Evolutionary conservation across 768 basidiomycete genomes (phyloP).

Genomic region (Kwoniella europaea): DNA sequence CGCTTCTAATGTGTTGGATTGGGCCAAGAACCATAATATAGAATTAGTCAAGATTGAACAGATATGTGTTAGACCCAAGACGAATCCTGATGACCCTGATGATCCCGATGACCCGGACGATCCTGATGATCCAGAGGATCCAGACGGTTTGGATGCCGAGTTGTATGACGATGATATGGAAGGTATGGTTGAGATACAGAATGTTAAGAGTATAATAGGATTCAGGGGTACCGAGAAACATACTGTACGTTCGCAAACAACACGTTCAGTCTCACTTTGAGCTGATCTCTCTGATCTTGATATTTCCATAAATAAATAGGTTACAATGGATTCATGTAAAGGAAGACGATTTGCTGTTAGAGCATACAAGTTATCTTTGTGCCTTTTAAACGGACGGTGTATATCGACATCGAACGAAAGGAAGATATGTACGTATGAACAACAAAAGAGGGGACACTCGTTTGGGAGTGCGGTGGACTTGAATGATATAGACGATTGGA

Average conservation of each 20-base stretch:
- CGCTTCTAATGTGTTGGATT: conserved; percentile 21
- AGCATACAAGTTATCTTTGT: conserved; percentile 41
- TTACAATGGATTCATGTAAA: conserved; percentile 31
- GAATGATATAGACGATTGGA: conserved; percentile 49
- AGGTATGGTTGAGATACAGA: conserved; percentile 26
- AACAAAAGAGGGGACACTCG: conserved; percentile 37
- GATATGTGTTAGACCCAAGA: conserved; percentile 33
- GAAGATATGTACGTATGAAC: conserved; percentile 40
- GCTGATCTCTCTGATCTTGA: no score
- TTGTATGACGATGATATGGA: conserved; percentile 33
- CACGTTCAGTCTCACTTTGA: not conserved
- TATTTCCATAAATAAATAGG: no score
- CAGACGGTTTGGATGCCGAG: conserved; percentile 14
- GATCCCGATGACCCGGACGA: conserved; percentile 32
- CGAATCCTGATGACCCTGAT: conserved; percentile 26
- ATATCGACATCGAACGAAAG: conserved; percentile 26
- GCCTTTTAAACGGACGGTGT: conserved; percentile 39
- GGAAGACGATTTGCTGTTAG: conserved; percentile 34
- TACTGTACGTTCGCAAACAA: conserved; percentile 5
- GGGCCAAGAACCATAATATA: conserved; percentile 28
- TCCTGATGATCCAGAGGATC: conserved; percentile 22
- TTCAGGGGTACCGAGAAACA: conserved; percentile 28
- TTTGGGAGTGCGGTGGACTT: conserved; percentile 35
- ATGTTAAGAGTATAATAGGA: conserved; percentile 20
- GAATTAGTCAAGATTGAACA: conserved; percentile 39